Evolutionary conservation across 1,284 basidiomycete species (phyloP), one percentile per base, ranked within the genome.

Genomic region (Cryptococcus depauperatus): DNA sequence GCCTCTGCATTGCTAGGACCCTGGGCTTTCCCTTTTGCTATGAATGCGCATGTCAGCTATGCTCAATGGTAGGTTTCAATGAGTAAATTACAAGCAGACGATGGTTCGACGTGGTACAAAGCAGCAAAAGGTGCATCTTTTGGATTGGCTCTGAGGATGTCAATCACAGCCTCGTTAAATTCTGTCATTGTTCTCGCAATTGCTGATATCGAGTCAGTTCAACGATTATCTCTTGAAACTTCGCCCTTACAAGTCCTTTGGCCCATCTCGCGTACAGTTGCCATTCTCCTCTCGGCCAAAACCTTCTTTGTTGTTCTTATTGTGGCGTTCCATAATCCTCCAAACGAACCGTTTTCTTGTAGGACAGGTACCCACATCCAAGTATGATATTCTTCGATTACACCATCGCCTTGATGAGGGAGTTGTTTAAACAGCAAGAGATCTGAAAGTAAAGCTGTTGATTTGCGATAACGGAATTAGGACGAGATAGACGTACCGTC

Each of bases 321-420:
- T 4, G 62, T 66, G 3, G 58, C 61, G 44, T 68, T 65, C 56
- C 62, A 62, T 11, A 69, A 35, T n/a, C 66, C 66, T 0, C 58
- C 63, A 37, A 62, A 48, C 3, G 51, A 43, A 9, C 64, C 64
- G 26, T 62, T 51, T 38, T 64, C 61, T 25, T 60, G 53, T 16
- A 52, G n/a, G 7, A 71, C 42, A 1, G 69, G 69, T 1, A 66
- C 56, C 62, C 65, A 69, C 54, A 63, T 54, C 56, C 61, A 59
- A 3, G 56, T 52, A 25, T 61, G 57, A 26, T 62, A 64, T 4
- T 46, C 47, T 37, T 66, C 62, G 18, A 52, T 54, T 0, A 42
- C 47, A 6, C 55, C 56, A 4, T 26, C 51, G 3, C 59, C 61
- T 47, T 62, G 57, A 22, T 56, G 51, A 10, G 58, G 58, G 0